A percentile compares a stretch with the other conserved stretches of the same genome.
phyloP scores from a whole-genome alignment of 441 rosid species.

The Erysimum cheiri region DNA sequence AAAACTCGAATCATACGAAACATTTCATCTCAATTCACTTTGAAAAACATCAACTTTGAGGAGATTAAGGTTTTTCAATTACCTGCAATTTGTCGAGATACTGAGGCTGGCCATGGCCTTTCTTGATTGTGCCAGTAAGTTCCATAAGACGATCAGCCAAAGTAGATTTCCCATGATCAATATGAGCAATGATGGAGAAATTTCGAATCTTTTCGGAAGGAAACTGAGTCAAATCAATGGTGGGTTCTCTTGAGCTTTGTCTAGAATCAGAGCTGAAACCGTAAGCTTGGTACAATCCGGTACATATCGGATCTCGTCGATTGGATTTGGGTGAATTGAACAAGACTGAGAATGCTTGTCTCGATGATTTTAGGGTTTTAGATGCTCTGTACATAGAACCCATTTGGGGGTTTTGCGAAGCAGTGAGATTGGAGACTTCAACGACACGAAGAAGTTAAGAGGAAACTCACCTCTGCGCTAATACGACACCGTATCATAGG shows the following conservation, averaged over 20 bases:
- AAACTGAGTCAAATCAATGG: conserved; percentile 73
- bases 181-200: conserved; percentile 95
- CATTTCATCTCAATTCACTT: background rate
- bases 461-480: background rate
- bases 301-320: conserved; percentile 30
- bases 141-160: conserved; percentile 95
- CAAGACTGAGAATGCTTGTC: conserved; percentile 29
- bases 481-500: conserved; percentile 1
- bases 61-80: background rate
- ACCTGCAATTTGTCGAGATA: conserved; percentile 97
- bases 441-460: conserved; percentile 10
- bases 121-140: conserved; percentile 92
- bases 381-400: conserved; percentile 61
- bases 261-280: conserved; percentile 68
- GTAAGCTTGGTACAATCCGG: conserved; percentile 40
- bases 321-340: conserved; percentile 18
- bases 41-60: background rate
- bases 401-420: conserved; percentile 53
- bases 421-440: conserved; percentile 18
- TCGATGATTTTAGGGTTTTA: conserved; percentile 59
- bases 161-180: conserved; percentile 98
- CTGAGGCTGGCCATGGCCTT: conserved; percentile 97
- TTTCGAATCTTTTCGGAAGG: conserved; percentile 83
- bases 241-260: conserved; percentile 47
- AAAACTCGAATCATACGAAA: background rate